Evolutionary conservation across 345 rosid genomes (phyloP).

Genomic region (Aquilaria yunnanensis): DNA sequence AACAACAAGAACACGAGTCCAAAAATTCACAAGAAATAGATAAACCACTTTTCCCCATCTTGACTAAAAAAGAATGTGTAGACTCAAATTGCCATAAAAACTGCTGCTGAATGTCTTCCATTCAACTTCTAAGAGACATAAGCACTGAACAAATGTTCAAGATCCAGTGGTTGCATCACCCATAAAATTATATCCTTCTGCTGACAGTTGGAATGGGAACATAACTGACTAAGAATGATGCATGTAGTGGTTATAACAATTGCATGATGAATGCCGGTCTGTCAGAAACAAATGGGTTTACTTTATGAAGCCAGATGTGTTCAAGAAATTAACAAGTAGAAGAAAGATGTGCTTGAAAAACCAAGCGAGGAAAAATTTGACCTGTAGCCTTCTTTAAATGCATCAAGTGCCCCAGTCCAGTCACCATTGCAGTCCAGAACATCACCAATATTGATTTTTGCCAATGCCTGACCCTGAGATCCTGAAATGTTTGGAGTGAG

Average conservation of each 20-base stretch:
- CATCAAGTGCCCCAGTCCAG: conserved; percentile 64
- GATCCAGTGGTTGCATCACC: too few relatives aligned
- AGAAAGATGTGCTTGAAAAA: neutral
- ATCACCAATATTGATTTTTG: conserved; percentile 75
- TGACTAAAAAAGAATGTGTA: neutral
- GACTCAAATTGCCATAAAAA: too few relatives aligned
- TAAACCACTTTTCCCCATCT: neutral
- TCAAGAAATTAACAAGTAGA: conserved; percentile 10
- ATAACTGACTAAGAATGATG: too few relatives aligned
- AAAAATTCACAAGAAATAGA: neutral
- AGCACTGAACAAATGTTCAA: too few relatives aligned
- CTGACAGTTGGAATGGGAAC: too few relatives aligned
- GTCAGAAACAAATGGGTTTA: too few relatives aligned
- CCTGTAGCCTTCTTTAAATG: conserved; percentile 82
- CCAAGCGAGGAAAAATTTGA: conserved; percentile 14
- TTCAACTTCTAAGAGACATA: too few relatives aligned
- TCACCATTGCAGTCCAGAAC: conserved; percentile 67
- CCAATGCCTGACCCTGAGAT: conserved; percentile 84
- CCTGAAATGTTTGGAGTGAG: conserved; percentile 20
- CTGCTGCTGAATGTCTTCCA: too few relatives aligned
- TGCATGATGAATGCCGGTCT: too few relatives aligned
- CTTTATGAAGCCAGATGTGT: neutral
- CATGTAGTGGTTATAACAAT: too few relatives aligned
- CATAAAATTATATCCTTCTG: too few relatives aligned
- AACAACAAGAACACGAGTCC: neutral